phyloP scores from a whole-genome alignment of 768 basidiomycete genomes.

The Pleurotus citrinopileatus region DNA sequence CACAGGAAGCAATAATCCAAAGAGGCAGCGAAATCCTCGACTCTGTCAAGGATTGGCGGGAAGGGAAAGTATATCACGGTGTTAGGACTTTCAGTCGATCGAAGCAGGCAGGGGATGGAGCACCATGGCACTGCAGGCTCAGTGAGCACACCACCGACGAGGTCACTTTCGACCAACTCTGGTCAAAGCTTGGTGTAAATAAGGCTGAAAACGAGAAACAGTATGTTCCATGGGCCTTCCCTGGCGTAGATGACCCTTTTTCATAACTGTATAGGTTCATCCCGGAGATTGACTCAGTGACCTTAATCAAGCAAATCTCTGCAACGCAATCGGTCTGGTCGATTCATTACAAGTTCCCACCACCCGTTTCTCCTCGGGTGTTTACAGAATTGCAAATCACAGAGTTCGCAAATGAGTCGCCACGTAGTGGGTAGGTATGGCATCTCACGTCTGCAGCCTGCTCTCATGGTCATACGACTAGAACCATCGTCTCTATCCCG shows the following conservation, averaged over 20 bases:
- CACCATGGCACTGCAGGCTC: conserved; percentile 66
- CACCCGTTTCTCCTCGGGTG: conserved; percentile 68
- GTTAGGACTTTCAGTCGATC: conserved; percentile 56
- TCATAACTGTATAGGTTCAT: conserved; percentile 52
- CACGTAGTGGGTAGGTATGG: conserved; percentile 57
- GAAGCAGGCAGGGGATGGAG: conserved; percentile 53
- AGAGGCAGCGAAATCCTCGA: conserved; percentile 56
- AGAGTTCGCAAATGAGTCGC: conserved; percentile 44
- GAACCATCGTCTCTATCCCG: conserved; percentile 62
- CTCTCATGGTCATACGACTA: conserved; percentile 14
- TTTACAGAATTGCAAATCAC: conserved; percentile 75
- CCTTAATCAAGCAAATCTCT: conserved; percentile 60
- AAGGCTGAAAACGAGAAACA: conserved; percentile 70
- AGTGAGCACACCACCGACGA: conserved; percentile 67
- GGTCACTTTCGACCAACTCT: conserved; percentile 70
- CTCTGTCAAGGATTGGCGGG: conserved; percentile 59
- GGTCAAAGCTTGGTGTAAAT: conserved; percentile 63
- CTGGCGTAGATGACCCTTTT: not conserved
- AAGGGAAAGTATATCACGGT: conserved; percentile 55
- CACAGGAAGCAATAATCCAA: conserved; percentile 53
- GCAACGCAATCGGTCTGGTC: conserved; percentile 68
- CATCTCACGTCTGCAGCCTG: not conserved
- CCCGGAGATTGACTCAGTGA: conserved; percentile 59
- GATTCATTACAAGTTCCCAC: conserved; percentile 67
- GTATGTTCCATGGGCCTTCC: conserved; percentile 32